Percentiles rank a stretch among this genome's conserved stretches.
These are phyloP conservation scores for Cordia subcordata DNA, from an alignment of 257 asterid species.

Conservation along the genomic window DNA sequence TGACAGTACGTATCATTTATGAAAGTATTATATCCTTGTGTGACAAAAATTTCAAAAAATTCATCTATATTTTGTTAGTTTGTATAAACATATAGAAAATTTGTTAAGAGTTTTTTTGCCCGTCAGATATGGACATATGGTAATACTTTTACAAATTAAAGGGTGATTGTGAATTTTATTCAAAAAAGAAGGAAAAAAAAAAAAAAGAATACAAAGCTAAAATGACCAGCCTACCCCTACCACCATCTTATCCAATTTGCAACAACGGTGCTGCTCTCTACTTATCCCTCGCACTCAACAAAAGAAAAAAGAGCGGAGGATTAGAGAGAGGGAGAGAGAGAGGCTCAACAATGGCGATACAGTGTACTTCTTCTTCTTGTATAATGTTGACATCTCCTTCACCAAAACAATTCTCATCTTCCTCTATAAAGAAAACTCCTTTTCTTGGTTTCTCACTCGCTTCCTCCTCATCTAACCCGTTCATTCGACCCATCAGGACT, in stretches of 20 bases:
- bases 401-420: conserved; percentile 26
- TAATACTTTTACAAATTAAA: too few species aligned
- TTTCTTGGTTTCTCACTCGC: conserved; percentile 54
- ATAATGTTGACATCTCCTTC: conserved; percentile 13
- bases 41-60: too few species aligned
- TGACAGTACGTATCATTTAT: too few species aligned
- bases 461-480: conserved; percentile 30
- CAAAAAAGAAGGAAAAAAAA: too few species aligned
- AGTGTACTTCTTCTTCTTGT: conserved; percentile 54
- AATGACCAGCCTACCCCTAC: too few species aligned
- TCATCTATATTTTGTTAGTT: too few species aligned
- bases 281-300: neutral
- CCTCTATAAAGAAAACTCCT: conserved; percentile 40
- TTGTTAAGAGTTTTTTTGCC: too few species aligned
- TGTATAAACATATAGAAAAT: too few species aligned
- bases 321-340: conserved; percentile 5
- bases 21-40: too few species aligned
- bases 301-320: conserved; percentile 10
- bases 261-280: neutral
- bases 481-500: conserved; percentile 15
- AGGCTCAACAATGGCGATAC: conserved; percentile 39
- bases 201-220: too few species aligned
- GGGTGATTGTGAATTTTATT: too few species aligned
- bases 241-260: neutral
- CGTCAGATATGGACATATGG: too few species aligned